Evolutionary conservation across 495 filamentous ascomycete species (phyloP).

Genomic region (Penicillium taxi): DNA sequence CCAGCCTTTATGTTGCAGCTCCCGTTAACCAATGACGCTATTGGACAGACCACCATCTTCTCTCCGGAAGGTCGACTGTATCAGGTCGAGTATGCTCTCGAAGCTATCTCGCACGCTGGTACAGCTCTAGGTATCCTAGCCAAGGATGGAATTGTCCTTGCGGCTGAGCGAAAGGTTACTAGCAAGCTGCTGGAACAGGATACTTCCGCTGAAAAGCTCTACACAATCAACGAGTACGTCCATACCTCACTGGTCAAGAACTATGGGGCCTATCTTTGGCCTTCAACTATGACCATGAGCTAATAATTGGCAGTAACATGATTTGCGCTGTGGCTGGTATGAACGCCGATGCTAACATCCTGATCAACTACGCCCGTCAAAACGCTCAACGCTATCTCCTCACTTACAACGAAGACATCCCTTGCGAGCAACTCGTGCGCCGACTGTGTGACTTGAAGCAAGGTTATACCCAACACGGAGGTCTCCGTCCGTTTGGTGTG

Average conservation of each 20-base stretch:
- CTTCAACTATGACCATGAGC: conserved; percentile 2
- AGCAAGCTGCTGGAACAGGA: conserved; percentile 99
- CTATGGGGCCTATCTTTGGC: not conserved
- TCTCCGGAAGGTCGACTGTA: conserved; percentile 97
- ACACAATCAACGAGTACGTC: conserved; percentile 93
- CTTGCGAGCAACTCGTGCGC: conserved; percentile 96
- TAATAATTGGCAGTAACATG: conserved; percentile 72
- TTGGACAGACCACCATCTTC: conserved; percentile 90
- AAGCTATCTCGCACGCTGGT: conserved; percentile 96
- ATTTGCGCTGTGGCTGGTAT: conserved; percentile 98
- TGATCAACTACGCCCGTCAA: conserved; percentile 98
- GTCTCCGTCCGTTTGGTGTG: conserved; percentile 94
- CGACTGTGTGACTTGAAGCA: conserved; percentile 97
- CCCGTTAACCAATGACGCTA: conserved; percentile 43
- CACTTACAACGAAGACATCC: conserved; percentile 99
- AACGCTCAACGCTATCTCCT: conserved; percentile 93
- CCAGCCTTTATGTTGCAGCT: conserved; percentile 23
- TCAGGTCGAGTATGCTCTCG: conserved; percentile 98
- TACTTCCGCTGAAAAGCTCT: conserved; percentile 98
- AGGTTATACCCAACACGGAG: conserved; percentile 98
- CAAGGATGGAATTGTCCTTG: conserved; percentile 95
- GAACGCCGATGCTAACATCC: conserved; percentile 98
- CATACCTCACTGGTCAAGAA: not conserved
- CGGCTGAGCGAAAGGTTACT: conserved; percentile 98
- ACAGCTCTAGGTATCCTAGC: conserved; percentile 94